Conservation (phyloP, 352 stramenopile species). For the Globisporangium radiosum region DNA sequence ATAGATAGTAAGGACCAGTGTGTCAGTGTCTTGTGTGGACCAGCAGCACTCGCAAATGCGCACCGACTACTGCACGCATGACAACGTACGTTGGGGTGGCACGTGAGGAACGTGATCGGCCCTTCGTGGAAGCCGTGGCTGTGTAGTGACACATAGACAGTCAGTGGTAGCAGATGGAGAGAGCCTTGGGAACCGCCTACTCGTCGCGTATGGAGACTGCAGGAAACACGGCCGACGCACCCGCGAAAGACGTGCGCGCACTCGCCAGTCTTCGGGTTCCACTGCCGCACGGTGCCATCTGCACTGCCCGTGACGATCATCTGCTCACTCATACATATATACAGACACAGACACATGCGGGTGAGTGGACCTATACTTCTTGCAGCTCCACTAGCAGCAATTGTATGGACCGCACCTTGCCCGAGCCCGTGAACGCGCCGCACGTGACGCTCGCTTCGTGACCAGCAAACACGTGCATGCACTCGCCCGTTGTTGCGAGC, state of each 20-base stretch:
- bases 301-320: constrained; percentile 91
- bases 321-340: constrained; percentile 16
- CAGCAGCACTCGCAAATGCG: background rate
- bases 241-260: constrained; percentile 88
- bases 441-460: constrained; percentile 94
- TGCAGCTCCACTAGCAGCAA: background rate
- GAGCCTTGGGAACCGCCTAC: background rate
- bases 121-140: constrained; percentile 84
- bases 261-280: constrained; percentile 94
- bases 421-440: constrained; percentile 91
- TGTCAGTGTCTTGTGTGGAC: background rate
- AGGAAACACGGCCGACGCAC: constrained; percentile 14
- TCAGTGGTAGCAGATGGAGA: constrained; percentile 3
- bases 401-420: constrained; percentile 63
- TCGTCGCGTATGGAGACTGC: too few species aligned
- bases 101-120: constrained; percentile 88
- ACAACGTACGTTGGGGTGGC: constrained; percentile 69
- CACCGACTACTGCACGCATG: background rate
- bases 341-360: background rate
- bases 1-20: background rate
- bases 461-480: constrained; percentile 97
- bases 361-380: too few species aligned
- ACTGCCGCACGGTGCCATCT: constrained; percentile 93
- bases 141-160: background rate
- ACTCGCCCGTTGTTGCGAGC: constrained; percentile 92